Conservation (phyloP, 768 basidiomycete species). For the Tricholoma bakamatsutake region DNA sequence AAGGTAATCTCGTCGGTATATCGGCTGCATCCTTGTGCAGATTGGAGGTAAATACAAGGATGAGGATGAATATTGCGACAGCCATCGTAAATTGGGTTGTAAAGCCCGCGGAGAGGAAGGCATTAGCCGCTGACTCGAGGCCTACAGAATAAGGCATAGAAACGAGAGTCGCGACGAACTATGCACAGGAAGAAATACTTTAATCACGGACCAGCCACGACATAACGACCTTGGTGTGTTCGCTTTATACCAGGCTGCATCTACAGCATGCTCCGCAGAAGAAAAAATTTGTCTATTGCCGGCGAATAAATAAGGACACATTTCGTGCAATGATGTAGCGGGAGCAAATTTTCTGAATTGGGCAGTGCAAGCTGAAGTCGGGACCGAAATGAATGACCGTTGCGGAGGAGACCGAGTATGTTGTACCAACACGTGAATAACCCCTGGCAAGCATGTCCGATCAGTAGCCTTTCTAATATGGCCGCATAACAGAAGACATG, state of each 20-base stretch:
- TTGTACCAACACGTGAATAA: constrained; percentile 16
- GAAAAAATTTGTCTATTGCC: constrained; percentile 19
- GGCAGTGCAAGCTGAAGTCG: constrained; percentile 9
- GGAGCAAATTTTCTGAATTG: constrained; percentile 11
- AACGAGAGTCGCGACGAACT: constrained; percentile 26
- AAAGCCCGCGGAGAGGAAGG: constrained; percentile 47
- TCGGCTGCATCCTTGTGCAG: constrained; percentile 44
- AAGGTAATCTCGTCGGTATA: constrained; percentile 52
- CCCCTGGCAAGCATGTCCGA: constrained; percentile 11
- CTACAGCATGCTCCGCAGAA: constrained; percentile 21
- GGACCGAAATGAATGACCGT: constrained; percentile 18
- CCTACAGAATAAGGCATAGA: constrained; percentile 48
- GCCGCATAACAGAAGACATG: constrained; percentile 10
- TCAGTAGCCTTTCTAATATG: constrained; percentile 8
- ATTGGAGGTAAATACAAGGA: constrained; percentile 39
- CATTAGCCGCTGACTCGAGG: constrained; percentile 40
- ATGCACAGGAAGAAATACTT: constrained; percentile 17
- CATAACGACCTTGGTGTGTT: constrained; percentile 25
- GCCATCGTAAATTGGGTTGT: constrained; percentile 43
- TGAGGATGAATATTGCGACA: constrained; percentile 40
- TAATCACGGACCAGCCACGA: constrained; percentile 19
- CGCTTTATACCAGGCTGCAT: constrained; percentile 20
- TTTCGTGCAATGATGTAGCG: constrained; percentile 6
- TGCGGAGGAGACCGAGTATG: constrained; percentile 11
- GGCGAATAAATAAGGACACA: constrained; percentile 10